Base-by-base conservation (phyloP, 73 alveolate genomes). In the Stentor coeruleus region DNA sequence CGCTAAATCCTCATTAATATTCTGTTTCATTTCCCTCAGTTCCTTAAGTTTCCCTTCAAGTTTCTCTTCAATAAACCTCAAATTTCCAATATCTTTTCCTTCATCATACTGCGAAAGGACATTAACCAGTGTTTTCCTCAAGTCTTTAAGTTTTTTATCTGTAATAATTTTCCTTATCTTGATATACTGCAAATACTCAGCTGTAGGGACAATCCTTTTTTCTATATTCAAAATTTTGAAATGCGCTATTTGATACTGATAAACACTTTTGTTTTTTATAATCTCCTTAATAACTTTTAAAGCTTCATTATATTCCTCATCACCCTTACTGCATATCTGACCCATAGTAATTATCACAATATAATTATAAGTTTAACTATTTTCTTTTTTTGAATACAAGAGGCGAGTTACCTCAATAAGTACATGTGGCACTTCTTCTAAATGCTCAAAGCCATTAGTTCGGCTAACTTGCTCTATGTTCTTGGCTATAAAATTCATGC, bases 391-490 rank as follows among this genome's bases (percentile, higher is more conserved):
- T 28, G 28, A 11, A 59, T 3, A 59, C 11, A 59, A 3, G 3
- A 59, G 39, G n/a, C 75, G 84, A 2, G 94, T 88, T 20, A 88
- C 94, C 73, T 88, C 94, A 85, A 88, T 88, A 26, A 88, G 81
- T 35, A 88, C 60, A 35, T 85, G 58, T 2, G 94, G 94, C 35
- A 74, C 57, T 33, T 66, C 66, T 58, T 88, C 94, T 2, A 88
- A 66, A 11, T 77, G 85, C 55, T 88, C 91, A 73, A 88, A 88
- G 4, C 85, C 86, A 58, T 85, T 55, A 3, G 93, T 87, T 59
- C 41, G 11, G 55, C 83, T 83, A 3, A 88, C 91, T 20, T 88
- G 91, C 41, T 39, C 28, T 57, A 88, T 85, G 86, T 88, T 84
- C 82, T 88, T 88, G 58, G 85, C 42, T 3, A 88, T 39, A 41